Evolutionary conservation across 768 basidiomycete species (phyloP).

Genomic region (Boletus edulis): DNA sequence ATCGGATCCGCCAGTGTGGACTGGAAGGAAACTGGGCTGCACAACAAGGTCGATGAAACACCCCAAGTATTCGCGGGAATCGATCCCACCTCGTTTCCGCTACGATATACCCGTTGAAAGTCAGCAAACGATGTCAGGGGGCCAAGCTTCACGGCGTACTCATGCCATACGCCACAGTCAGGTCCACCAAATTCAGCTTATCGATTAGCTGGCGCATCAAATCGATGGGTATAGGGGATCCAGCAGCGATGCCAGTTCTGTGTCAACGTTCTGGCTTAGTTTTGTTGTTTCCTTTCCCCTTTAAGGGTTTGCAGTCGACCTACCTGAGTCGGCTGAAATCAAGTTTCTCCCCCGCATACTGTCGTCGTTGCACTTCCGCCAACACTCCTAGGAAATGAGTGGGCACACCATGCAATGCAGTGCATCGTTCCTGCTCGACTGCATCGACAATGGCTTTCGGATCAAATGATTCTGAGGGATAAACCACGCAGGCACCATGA

Average conservation of each 20-base stretch:
- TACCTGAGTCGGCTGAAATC: conserved; percentile 59
- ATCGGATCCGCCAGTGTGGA: conserved; percentile 67
- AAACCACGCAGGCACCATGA: conserved; percentile 72
- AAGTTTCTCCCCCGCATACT: conserved; percentile 40
- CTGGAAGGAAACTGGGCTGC: conserved; percentile 82
- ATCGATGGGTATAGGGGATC: conserved; percentile 75
- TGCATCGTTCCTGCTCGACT: conserved; percentile 65
- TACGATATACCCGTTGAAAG: conserved; percentile 22
- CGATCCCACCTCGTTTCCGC: conserved; percentile 64
- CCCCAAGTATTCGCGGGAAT: background rate
- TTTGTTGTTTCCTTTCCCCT: too few species aligned
- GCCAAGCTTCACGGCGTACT: conserved; percentile 46
- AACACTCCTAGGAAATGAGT: conserved; percentile 82
- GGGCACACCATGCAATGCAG: conserved; percentile 80
- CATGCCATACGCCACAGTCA: conserved; percentile 86
- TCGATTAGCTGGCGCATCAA: conserved; percentile 72
- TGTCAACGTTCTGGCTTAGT: background rate
- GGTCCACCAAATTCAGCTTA: conserved; percentile 62
- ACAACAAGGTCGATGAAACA: conserved; percentile 1
- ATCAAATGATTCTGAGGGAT: conserved; percentile 64
- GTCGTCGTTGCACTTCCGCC: conserved; percentile 59
- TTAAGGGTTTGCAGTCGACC: background rate
- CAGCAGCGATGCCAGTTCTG: conserved; percentile 83
- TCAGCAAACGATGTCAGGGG: conserved; percentile 3
- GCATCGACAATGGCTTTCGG: conserved; percentile 69